Evolutionary conservation across 805 yeast genomes (phyloP).

Genomic region (Suhomyces canberraensis): DNA sequence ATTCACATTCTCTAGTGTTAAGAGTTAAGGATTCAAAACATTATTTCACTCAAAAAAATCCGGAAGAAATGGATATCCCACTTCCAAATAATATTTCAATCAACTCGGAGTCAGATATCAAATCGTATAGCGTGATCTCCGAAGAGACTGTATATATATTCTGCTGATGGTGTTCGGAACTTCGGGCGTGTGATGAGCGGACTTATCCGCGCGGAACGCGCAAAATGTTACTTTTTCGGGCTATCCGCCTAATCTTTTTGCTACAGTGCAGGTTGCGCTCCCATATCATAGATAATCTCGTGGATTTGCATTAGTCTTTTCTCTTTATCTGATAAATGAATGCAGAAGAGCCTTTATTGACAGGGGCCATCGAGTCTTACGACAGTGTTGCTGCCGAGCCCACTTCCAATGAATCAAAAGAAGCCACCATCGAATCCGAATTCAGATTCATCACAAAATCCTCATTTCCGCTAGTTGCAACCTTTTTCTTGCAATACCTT

Average conservation of each 20-base stretch:
- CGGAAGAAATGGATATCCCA: conserved; percentile 9
- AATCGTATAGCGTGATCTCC: conserved; percentile 11
- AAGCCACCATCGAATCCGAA: conserved; percentile 8
- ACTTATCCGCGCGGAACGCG: neutral
- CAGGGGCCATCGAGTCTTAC: conserved; percentile 16
- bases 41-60: conserved; percentile 11
- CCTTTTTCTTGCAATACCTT: conserved; percentile 23
- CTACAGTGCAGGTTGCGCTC: too few relatives aligned
- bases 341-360: conserved; percentile 24
- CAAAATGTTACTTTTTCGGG: neutral
- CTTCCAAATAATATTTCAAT: conserved; percentile 3
- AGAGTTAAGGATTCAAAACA: conserved; percentile 10
- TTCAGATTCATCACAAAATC: conserved; percentile 13
- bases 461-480: conserved; percentile 20
- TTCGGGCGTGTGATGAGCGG: conserved; percentile 1
- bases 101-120: conserved; percentile 2
- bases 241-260: neutral
- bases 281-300: too few relatives aligned
- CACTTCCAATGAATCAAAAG: too few relatives aligned
- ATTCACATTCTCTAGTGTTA: conserved; percentile 9
- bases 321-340: too few relatives aligned
- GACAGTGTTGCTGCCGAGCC: too few relatives aligned
- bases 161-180: neutral
- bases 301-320: too few relatives aligned
- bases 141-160: conserved; percentile 16